Evolutionary conservation across 192 early-diverging fungal species (phyloP).

Genomic region (Neocallimastix lanati): DNA sequence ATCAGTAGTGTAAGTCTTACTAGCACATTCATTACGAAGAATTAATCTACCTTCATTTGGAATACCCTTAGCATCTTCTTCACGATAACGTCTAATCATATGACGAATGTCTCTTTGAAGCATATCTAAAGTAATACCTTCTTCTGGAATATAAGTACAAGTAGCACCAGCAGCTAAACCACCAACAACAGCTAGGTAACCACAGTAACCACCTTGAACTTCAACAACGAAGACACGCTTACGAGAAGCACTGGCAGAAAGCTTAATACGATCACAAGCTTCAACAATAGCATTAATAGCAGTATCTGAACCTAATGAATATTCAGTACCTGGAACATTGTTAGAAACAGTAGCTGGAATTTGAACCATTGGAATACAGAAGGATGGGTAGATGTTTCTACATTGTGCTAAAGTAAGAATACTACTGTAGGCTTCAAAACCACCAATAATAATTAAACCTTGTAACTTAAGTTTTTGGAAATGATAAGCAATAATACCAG

Average conservation of each 20-base stretch:
- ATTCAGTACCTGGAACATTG: slow-evolving; percentile 95
- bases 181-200: slow-evolving; percentile 69
- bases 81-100: slow-evolving; percentile 51
- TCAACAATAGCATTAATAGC: slow-evolving; percentile 84
- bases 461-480: slow-evolving; percentile 81
- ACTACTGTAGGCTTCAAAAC: slow-evolving; percentile 82
- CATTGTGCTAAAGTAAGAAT: slow-evolving; percentile 50
- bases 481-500: slow-evolving; percentile 78
- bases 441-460: slow-evolving; percentile 82
- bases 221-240: slow-evolving; percentile 92
- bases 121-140: slow-evolving; percentile 55
- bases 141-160: slow-evolving; percentile 84
- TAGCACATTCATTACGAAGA: slow-evolving; percentile 57
- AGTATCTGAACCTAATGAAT: slow-evolving; percentile 81
- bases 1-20: slow-evolving; percentile 74
- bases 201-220: slow-evolving; percentile 87
- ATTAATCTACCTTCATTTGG: slow-evolving; percentile 67
- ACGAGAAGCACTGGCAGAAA: slow-evolving; percentile 73
- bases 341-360: slow-evolving; percentile 92
- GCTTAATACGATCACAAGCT: slow-evolving; percentile 77
- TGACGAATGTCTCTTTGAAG: slow-evolving; percentile 76
- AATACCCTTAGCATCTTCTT: slow-evolving; percentile 28
- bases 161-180: slow-evolving; percentile 77
- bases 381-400: slow-evolving; percentile 67
- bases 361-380: slow-evolving; percentile 83